Percentiles rank a stretch among this genome's conserved stretches.
Evolutionary conservation across 768 basidiomycete species (phyloP).

Genomic region (Serendipita vermifera): DNA sequence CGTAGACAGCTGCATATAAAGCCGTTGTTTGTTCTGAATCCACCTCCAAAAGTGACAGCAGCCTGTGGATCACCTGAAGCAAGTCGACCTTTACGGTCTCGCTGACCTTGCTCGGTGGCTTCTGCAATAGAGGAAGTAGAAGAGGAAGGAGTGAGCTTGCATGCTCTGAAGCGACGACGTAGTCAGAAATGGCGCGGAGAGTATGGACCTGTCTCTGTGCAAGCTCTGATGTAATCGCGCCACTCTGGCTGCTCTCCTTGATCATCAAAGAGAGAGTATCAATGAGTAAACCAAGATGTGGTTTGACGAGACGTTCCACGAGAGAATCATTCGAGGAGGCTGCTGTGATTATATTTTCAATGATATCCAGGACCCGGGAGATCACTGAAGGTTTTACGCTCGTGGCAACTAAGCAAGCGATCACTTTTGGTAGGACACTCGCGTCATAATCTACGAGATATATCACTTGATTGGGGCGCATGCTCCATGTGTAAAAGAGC

Average conservation of each 20-base stretch:
- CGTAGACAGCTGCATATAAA: constrained; percentile 42
- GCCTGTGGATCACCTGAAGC: constrained; percentile 51
- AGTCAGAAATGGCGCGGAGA: constrained; percentile 65
- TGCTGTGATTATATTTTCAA: constrained; percentile 49
- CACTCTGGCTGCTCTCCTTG: constrained; percentile 41
- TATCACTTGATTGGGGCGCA: constrained; percentile 38
- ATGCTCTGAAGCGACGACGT: constrained; percentile 54
- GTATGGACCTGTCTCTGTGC: constrained; percentile 73
- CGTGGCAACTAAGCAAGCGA: constrained; percentile 64
- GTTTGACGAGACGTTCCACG: constrained; percentile 45
- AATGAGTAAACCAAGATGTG: constrained; percentile 58
- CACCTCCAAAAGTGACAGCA: constrained; percentile 57
- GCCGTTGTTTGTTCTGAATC: constrained; percentile 33
- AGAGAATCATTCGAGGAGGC: constrained; percentile 40
- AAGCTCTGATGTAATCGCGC: constrained; percentile 34
- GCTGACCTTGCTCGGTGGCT: constrained; percentile 57
- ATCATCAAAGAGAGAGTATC: constrained; percentile 57
- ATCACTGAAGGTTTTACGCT: constrained; percentile 83
- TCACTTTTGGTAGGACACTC: constrained; percentile 59
- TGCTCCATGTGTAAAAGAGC: constrained; percentile 67
- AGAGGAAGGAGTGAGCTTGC: constrained; percentile 59
- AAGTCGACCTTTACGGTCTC: constrained; percentile 82
- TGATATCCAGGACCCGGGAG: constrained; percentile 68
- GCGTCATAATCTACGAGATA: constrained; percentile 61
- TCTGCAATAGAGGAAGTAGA: constrained; percentile 68